Conservation (phyloP, 2,329 filamentous ascomycete genomes). For the Claviceps humidiphila region DNA sequence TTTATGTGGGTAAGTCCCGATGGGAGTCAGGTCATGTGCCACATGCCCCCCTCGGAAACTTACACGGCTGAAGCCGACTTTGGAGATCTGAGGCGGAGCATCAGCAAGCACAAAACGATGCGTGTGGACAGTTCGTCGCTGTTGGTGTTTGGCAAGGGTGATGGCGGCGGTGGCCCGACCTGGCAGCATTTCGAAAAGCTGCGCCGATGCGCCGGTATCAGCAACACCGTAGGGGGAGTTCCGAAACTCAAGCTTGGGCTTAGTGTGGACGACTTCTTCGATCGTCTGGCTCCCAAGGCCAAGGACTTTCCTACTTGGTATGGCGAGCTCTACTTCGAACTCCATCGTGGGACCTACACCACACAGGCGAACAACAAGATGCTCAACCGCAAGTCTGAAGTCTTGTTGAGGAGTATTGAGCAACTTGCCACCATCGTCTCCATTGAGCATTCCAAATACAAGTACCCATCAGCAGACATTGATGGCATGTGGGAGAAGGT, state of each 20-base stretch:
- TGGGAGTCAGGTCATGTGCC: constrained; percentile 90
- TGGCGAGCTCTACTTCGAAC: constrained; percentile 93
- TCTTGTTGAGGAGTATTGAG: constrained; percentile 76
- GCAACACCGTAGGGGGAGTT: constrained; percentile 66
- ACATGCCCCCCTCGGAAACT: constrained; percentile 92
- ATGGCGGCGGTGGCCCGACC: constrained; percentile 89
- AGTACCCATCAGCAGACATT: constrained; percentile 87
- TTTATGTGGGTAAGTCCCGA: constrained; percentile 98
- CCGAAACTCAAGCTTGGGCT: constrained; percentile 81
- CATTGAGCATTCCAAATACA: constrained; percentile 57
- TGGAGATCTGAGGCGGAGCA: constrained; percentile 80
- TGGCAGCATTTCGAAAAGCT: constrained; percentile 93
- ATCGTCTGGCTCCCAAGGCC: constrained; percentile 66
- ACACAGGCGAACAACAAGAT: constrained; percentile 96
- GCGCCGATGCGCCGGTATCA: constrained; percentile 78
- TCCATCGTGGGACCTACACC: constrained; percentile 94
- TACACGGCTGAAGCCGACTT: constrained; percentile 93
- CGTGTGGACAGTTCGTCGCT: constrained; percentile 84
- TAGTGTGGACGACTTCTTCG: constrained; percentile 91
- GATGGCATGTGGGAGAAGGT: constrained; percentile 93
- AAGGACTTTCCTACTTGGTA: constrained; percentile 86
- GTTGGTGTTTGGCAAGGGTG: constrained; percentile 90
- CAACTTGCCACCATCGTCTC: constrained; percentile 77
- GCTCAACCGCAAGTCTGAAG: constrained; percentile 80
- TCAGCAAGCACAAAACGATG: constrained; percentile 88